Conservation (phyloP, 345 rosid genomes). For the Lepidium africanum region DNA sequence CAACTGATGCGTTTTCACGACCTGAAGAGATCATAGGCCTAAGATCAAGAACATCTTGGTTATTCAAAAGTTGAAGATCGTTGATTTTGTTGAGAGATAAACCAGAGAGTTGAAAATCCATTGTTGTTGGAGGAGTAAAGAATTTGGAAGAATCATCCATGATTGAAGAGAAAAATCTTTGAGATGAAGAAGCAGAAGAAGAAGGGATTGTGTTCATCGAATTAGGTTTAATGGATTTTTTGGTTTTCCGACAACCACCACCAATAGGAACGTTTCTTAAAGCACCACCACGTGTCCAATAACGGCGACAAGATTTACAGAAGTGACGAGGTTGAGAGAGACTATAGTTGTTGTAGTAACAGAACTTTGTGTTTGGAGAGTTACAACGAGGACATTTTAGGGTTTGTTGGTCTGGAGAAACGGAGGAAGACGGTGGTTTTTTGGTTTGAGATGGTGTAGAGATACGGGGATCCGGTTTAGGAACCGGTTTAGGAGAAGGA, state of each 20-base stretch:
- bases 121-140: constrained; percentile 46
- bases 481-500: constrained; percentile 17
- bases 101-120: constrained; percentile 74
- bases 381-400: constrained; percentile 79
- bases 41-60: constrained; percentile 30
- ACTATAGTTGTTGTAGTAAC: constrained; percentile 93
- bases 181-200: constrained; percentile 36
- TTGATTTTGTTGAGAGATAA: constrained; percentile 46
- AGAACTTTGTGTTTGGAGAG: constrained; percentile 84
- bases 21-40: no score
- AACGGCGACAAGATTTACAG: constrained; percentile 78
- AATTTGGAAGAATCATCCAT: constrained; percentile 55
- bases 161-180: constrained; percentile 44
- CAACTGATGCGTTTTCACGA: constrained; percentile 7
- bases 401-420: constrained; percentile 31
- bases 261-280: constrained; percentile 82
- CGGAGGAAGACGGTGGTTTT: constrained; percentile 32
- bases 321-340: constrained; percentile 81
- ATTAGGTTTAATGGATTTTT: constrained; percentile 43
- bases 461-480: constrained; percentile 18
- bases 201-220: constrained; percentile 33
- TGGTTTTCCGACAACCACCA: constrained; percentile 76
- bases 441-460: constrained; percentile 14
- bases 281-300: constrained; percentile 91
- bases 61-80: constrained; percentile 34